phyloP scores from a whole-genome alignment of 2,329 filamentous ascomycete genomes.

The Metarhizium robertsii region DNA sequence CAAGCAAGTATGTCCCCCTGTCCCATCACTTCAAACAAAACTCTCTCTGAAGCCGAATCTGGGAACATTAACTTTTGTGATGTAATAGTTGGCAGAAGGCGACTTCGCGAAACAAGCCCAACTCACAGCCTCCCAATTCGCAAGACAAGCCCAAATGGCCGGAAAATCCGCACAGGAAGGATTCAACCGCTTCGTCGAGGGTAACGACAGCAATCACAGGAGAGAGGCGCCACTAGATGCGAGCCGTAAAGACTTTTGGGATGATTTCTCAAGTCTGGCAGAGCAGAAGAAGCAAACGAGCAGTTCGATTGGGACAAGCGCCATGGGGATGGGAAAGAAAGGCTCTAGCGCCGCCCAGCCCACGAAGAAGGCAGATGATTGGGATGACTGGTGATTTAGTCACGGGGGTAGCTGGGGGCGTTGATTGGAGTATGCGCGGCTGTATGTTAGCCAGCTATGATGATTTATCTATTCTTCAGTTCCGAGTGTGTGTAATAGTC shows the following conservation, averaged over 20 bases:
- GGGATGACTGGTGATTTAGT: slow-evolving; percentile 50
- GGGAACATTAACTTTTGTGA: neutral
- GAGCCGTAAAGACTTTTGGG: slow-evolving; percentile 83
- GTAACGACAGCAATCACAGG: slow-evolving; percentile 35
- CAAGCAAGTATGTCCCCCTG: slow-evolving; percentile 17
- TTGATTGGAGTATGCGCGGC: slow-evolving; percentile 10
- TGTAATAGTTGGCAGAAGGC: slow-evolving; percentile 61
- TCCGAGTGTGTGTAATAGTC: neutral
- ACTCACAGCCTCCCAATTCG: slow-evolving; percentile 55
- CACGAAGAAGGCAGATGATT: slow-evolving; percentile 44
- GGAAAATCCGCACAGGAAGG: slow-evolving; percentile 68
- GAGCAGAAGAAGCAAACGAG: slow-evolving; percentile 39
- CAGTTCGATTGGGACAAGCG: slow-evolving; percentile 48
- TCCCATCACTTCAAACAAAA: neutral
- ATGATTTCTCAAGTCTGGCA: slow-evolving; percentile 69
- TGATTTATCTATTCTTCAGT: neutral
- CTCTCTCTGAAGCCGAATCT: neutral
- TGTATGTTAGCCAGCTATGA: neutral
- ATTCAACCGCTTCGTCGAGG: slow-evolving; percentile 84
- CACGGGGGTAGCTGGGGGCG: slow-evolving; percentile 13
- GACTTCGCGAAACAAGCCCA: slow-evolving; percentile 64
- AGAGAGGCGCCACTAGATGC: slow-evolving; percentile 38
- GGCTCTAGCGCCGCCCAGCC: slow-evolving; percentile 21
- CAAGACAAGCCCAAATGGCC: slow-evolving; percentile 55
- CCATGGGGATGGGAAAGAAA: slow-evolving; percentile 45